Evolutionary conservation across 2,329 filamentous ascomycete genomes (phyloP).

Genomic region (Phoma sp.): DNA sequence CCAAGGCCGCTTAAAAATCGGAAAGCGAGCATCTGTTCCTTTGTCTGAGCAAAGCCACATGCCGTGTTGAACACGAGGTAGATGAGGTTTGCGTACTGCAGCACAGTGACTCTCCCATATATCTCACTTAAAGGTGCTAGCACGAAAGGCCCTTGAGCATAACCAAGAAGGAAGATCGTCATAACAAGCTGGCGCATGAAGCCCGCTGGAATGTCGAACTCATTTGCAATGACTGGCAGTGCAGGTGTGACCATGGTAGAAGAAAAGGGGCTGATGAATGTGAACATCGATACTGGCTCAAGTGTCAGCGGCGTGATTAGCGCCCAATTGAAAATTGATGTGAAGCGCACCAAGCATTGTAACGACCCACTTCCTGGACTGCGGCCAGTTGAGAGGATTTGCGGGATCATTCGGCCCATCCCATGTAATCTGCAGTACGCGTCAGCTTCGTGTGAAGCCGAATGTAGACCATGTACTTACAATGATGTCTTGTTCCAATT

Average conservation of each 20-base stretch:
- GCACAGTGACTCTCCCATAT: slow-evolving; percentile 43
- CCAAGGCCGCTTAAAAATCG: slow-evolving; percentile 46
- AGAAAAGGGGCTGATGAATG: slow-evolving; percentile 49
- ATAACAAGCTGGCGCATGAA: slow-evolving; percentile 43
- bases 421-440: slow-evolving; percentile 48
- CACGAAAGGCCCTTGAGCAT: slow-evolving; percentile 48
- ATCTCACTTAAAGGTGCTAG: slow-evolving; percentile 47
- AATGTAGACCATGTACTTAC: slow-evolving; percentile 10
- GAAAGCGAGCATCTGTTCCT: slow-evolving; percentile 43
- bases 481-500: slow-evolving; percentile 25
- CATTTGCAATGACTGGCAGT: slow-evolving; percentile 35
- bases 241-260: slow-evolving; percentile 50
- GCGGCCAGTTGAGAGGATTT: slow-evolving; percentile 58
- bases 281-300: slow-evolving; percentile 41
- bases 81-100: slow-evolving; percentile 45
- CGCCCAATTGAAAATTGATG: not conserved
- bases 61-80: slow-evolving; percentile 45
- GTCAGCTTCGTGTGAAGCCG: slow-evolving; percentile 12
- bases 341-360: slow-evolving; percentile 47
- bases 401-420: slow-evolving; percentile 55
- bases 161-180: slow-evolving; percentile 49
- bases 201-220: slow-evolving; percentile 42
- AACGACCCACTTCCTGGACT: slow-evolving; percentile 54
- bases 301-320: not conserved
- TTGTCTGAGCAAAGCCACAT: slow-evolving; percentile 44